A percentile compares a stretch with the other conserved stretches of the same genome.
Conservation (phyloP, 495 filamentous ascomycete genomes). For the Trypethelium eluteriae region DNA sequence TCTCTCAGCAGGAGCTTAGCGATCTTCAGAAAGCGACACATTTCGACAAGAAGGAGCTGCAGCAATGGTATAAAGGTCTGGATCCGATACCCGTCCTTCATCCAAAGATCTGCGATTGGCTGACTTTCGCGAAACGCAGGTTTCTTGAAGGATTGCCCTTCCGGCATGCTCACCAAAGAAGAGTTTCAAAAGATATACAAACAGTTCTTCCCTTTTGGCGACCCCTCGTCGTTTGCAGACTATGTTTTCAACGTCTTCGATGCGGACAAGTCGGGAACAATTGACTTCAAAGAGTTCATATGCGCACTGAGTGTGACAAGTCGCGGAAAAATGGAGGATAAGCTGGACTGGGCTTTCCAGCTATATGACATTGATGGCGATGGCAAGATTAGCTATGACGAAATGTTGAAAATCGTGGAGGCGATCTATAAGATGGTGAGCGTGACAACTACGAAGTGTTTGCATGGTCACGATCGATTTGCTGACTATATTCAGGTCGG, state of each 20-base stretch:
- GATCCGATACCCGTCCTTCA: neutral
- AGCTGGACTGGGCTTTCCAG: conserved; percentile 98
- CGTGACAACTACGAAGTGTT: neutral
- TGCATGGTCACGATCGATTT: neutral
- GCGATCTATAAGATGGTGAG: conserved; percentile 99
- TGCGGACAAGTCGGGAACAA: conserved; percentile 89
- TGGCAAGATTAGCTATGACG: conserved; percentile 96
- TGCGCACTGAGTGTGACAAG: conserved; percentile 95
- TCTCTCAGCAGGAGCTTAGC: conserved; percentile 85
- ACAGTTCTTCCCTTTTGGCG: conserved; percentile 98
- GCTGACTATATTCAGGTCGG: conserved; percentile 58
- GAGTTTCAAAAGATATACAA: conserved; percentile 99
- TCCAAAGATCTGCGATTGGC: neutral
- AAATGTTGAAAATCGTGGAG: conserved; percentile 98
- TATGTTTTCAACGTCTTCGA: conserved; percentile 99
- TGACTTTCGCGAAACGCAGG: conserved; percentile 44
- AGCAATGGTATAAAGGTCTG: conserved; percentile 99
- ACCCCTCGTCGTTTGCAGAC: conserved; percentile 92
- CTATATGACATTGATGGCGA: conserved; percentile 99
- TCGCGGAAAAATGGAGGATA: conserved; percentile 97
- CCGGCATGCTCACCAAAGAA: conserved; percentile 90
- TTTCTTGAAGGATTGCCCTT: conserved; percentile 96
- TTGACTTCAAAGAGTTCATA: conserved; percentile 99
- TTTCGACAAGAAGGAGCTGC: conserved; percentile 99
- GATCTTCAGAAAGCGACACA: conserved; percentile 94